Conservation (phyloP, 2,329 filamentous ascomycete species). For the Aspergillus terreus region DNA sequence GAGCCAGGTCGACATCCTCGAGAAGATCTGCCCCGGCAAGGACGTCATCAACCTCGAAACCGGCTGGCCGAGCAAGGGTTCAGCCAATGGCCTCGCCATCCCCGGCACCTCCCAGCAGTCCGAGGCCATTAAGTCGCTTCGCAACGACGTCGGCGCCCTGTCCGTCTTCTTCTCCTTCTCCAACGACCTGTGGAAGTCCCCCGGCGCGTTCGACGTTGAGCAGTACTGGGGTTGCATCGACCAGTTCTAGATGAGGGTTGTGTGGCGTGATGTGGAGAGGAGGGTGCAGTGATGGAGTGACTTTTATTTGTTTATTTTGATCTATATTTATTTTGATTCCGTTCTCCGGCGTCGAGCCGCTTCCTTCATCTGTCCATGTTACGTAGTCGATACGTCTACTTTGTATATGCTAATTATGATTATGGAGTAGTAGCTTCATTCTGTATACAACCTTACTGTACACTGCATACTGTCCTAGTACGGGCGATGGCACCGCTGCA, state of each 20-base stretch:
- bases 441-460: neutral
- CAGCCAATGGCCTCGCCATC: conserved; percentile 67
- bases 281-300: neutral
- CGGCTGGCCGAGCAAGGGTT: conserved; percentile 76
- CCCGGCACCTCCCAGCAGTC: conserved; percentile 66
- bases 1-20: conserved; percentile 67
- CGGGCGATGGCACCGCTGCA: neutral
- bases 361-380: neutral
- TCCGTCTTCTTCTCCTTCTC: conserved; percentile 78
- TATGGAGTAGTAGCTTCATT: neutral
- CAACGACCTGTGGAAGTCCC: conserved; percentile 77
- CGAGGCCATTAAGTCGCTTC: conserved; percentile 68
- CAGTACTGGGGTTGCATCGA: conserved; percentile 69
- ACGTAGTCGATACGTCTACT: neutral
- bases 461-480: neutral
- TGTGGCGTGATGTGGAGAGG: neutral
- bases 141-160: conserved; percentile 60
- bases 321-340: neutral
- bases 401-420: neutral
- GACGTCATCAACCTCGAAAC: conserved; percentile 80
- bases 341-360: neutral
- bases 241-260: conserved; percentile 41
- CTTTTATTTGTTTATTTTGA: neutral
- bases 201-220: conserved; percentile 69
- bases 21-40: conserved; percentile 67